These are phyloP conservation scores for Fusarium longipes DNA, from an alignment of 2,329 filamentous ascomycete species.

Conservation along the genomic window DNA sequence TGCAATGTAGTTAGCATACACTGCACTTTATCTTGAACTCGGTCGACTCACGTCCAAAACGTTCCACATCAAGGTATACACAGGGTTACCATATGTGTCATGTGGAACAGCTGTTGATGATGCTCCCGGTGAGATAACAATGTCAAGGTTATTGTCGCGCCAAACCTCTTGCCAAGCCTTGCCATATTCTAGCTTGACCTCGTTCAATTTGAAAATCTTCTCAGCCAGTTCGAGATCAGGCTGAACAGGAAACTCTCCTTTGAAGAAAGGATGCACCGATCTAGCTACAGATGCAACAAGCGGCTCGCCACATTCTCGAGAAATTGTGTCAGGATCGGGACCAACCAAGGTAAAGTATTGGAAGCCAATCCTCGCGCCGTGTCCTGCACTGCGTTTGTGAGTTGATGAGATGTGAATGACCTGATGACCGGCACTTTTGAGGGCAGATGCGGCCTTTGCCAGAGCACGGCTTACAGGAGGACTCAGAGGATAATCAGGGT, in stretches of 20 bases:
- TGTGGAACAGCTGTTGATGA: slow-evolving; percentile 32
- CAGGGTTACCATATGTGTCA: slow-evolving; percentile 37
- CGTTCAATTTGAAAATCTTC: slow-evolving; percentile 13
- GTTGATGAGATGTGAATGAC: slow-evolving; percentile 52
- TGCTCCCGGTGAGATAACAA: slow-evolving; percentile 36
- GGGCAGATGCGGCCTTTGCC: slow-evolving; percentile 51
- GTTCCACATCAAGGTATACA: slow-evolving; percentile 44
- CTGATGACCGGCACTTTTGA: slow-evolving; percentile 58
- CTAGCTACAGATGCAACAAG: slow-evolving; percentile 34
- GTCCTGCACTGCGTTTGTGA: slow-evolving; percentile 15
- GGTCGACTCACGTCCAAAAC: slow-evolving; percentile 31
- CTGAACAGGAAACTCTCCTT: slow-evolving; percentile 25
- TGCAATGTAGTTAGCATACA: not conserved
- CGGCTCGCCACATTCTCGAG: slow-evolving; percentile 33
- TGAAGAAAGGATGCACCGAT: slow-evolving; percentile 32
- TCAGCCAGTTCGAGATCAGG: slow-evolving; percentile 1
- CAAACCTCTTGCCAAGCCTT: slow-evolving; percentile 33
- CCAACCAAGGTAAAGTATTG: slow-evolving; percentile 36
- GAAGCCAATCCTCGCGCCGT: slow-evolving; percentile 35
- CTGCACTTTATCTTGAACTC: fast-evolving
- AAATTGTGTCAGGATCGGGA: slow-evolving; percentile 21
- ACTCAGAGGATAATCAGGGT: slow-evolving; percentile 60
- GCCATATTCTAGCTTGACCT: slow-evolving; percentile 7
- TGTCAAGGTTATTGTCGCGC: slow-evolving; percentile 31
- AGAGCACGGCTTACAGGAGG: slow-evolving; percentile 62